phyloP scores from a whole-genome alignment of 2,329 filamentous ascomycete genomes.

The Lachnellula arida region DNA sequence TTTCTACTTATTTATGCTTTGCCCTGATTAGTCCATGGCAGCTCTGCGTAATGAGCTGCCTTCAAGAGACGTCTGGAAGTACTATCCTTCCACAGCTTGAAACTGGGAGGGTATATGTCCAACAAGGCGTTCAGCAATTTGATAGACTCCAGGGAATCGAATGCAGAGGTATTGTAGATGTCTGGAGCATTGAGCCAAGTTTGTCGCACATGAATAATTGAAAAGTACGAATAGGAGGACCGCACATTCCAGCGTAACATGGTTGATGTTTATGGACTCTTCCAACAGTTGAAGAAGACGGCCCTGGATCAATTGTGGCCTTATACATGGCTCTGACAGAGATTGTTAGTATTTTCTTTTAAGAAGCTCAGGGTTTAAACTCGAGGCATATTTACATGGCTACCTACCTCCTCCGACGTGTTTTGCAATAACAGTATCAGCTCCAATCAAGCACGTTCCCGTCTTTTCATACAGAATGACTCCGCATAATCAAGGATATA shows the following conservation, averaged over 20 bases:
- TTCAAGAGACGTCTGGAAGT: conserved; percentile 71
- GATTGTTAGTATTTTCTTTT: conserved; percentile 2
- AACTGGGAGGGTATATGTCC: conserved; percentile 84
- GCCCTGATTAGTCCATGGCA: conserved; percentile 73
- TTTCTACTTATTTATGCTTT: conserved; percentile 79
- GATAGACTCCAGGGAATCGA: conserved; percentile 69
- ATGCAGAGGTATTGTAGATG: conserved; percentile 81
- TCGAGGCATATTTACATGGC: conserved; percentile 2
- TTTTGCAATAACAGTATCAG: conserved; percentile 70
- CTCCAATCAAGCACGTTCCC: conserved; percentile 72
- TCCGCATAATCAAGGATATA: conserved; percentile 72
- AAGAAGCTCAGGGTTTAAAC: background rate
- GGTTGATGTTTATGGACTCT: conserved; percentile 85
- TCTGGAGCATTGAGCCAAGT: conserved; percentile 68
- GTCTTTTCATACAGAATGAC: conserved; percentile 79
- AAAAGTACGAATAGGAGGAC: conserved; percentile 76
- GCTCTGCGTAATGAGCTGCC: conserved; percentile 68
- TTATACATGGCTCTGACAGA: conserved; percentile 68
- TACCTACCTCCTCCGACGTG: conserved; percentile 71
- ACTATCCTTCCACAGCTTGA: conserved; percentile 70
- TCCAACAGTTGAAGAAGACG: conserved; percentile 70
- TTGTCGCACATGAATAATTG: conserved; percentile 68
- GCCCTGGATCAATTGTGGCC: conserved; percentile 75
- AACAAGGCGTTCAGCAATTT: conserved; percentile 72
- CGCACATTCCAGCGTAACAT: conserved; percentile 82